Base-by-base conservation (phyloP, 2,329 filamentous ascomycete genomes). In the Cercospora zeae-maydis region DNA sequence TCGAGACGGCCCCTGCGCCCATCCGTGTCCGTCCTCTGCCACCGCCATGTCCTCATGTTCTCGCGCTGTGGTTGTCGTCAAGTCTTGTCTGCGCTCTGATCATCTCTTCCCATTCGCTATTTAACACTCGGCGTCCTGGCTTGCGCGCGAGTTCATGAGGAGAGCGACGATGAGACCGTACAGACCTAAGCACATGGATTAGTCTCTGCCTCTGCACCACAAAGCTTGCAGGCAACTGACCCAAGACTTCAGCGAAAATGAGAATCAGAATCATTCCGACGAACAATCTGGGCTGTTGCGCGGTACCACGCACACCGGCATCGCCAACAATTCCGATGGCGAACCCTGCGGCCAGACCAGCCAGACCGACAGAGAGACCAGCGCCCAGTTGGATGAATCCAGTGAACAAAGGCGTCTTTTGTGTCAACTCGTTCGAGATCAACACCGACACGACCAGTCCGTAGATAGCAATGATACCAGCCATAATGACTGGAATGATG, bases 401-500 rank as follows among this genome's bases (percentile, higher is more conserved):
- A 67, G 79, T 75, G 75, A 80, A 83, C 42, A 83, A 78, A 42
- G 80, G 76, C 34, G 74, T 76, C 45, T 78, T 68, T 67, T 82
- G 80, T 57, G 72, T 73, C 60, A 83, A 76, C 67, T 81, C 78
- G 77, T 82, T 82, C 72, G 81, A 82, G 75, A 83, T 83, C 70
- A 83, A 72, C 72, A 83, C 81, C 49, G 80, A 82, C 58, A 83
- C 81, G 74, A 83, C 81, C 59, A 83, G 77, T 70, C 81, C 81
- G 78, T 83, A 99, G 80, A 99, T 98, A 90, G 92, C 95, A 82
- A 99, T 98, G 81, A 99, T 99, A 98, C 95, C 95, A 85, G 95
- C 95, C 95, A 99, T 99, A 88, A 99, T 96, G 81, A 98, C 95
- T 78, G 95, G 95, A 70, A 98, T 93, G 80, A 98, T 97, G 86